Conservation (phyloP, 2,329 filamentous ascomycete species). For the Aspergillus fumigatus region DNA sequence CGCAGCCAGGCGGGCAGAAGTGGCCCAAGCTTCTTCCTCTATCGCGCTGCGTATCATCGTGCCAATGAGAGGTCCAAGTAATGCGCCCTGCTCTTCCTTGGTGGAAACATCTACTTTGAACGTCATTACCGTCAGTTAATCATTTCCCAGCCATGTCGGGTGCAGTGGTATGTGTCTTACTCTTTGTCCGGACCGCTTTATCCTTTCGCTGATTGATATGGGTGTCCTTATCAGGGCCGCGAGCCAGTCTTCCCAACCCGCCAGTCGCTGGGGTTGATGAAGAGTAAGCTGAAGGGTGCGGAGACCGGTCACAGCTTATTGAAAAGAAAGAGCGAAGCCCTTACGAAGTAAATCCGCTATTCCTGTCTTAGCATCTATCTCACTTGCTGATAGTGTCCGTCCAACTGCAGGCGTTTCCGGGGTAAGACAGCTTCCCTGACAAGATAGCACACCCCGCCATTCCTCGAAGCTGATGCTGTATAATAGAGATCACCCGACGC, state of each 20-base stretch:
- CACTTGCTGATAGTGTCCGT: constrained; percentile 17
- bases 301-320: constrained; percentile 89
- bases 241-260: constrained; percentile 97
- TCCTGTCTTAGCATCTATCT: background rate
- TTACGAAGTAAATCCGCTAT: constrained; percentile 71
- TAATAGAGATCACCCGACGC: constrained; percentile 81
- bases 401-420: constrained; percentile 68
- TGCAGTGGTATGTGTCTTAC: constrained; percentile 28
- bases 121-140: background rate
- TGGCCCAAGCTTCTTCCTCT: constrained; percentile 21
- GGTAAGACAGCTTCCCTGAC: constrained; percentile 49
- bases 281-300: constrained; percentile 92
- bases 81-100: constrained; percentile 7
- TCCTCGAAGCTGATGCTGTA: constrained; percentile 20
- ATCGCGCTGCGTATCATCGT: constrained; percentile 29
- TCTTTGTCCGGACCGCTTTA: background rate
- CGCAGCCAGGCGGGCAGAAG: constrained; percentile 3
- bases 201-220: constrained; percentile 11
- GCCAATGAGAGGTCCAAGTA: constrained; percentile 13
- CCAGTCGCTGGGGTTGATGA: constrained; percentile 95
- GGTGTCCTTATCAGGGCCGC: constrained; percentile 60
- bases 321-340: constrained; percentile 95
- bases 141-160: constrained; percentile 24
- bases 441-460: constrained; percentile 17
- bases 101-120: constrained; percentile 12